These are phyloP conservation scores for Lactifluus piperatus DNA, from an alignment of 768 basidiomycete genomes.

Conservation along the genomic window DNA sequence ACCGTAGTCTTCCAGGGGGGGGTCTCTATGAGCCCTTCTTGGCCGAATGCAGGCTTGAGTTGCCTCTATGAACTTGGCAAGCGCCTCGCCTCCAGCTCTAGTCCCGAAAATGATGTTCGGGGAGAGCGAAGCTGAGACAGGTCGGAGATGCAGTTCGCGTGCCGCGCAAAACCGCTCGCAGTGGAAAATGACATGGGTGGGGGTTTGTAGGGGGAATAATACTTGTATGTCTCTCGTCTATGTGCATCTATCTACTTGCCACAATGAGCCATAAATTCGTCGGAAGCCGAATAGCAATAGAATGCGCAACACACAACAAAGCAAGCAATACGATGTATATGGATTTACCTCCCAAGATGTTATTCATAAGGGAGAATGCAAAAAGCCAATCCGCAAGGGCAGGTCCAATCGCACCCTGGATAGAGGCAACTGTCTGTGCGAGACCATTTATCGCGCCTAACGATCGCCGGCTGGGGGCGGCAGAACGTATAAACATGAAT, in stretches of 20 bases:
- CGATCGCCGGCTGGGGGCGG: conserved; percentile 53
- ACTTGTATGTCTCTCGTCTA: no score
- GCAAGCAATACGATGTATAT: not conserved
- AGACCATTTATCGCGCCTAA: conserved; percentile 63
- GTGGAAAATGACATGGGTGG: no score
- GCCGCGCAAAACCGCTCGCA: no score
- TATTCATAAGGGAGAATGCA: conserved; percentile 43
- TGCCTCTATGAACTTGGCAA: no score
- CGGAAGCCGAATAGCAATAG: not conserved
- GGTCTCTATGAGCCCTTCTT: no score
- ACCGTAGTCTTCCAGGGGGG: no score
- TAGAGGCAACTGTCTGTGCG: conserved; percentile 29
- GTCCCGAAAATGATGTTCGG: no score
- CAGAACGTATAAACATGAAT: conserved; percentile 57
- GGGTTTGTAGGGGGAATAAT: no score
- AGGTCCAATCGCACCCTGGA: conserved; percentile 41
- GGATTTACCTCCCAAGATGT: conserved; percentile 41
- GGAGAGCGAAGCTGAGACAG: no score
- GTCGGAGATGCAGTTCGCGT: no score
- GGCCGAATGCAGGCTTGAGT: no score
- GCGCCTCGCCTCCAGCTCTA: no score
- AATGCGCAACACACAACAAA: not conserved
- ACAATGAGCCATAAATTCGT: not conserved
- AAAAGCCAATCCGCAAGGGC: conserved; percentile 52
- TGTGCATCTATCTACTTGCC: not conserved